Evolutionary conservation across 257 asterid genomes (phyloP), one percentile per base, ranked within the genome.

Genomic region (Nicotiana obtusifolia): DNA sequence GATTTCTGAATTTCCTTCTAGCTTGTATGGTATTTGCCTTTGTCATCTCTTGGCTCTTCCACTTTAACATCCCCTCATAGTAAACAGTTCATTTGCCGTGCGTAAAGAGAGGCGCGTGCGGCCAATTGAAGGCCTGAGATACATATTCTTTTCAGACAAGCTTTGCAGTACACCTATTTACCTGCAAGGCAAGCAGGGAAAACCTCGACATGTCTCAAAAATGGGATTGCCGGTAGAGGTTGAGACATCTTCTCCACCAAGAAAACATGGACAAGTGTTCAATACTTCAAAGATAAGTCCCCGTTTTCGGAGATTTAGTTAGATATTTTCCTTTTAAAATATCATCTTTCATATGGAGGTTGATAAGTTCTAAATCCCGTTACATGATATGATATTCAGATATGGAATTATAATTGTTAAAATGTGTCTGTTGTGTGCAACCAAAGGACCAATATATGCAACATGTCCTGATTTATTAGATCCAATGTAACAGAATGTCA

Each of bases 41-140:
- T 57, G 94, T 94, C 86, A 91, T 94, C 67, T 92, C 98, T 22
- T 94, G 98, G 98, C 97, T 94, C 66, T 94, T 94, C 87, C 98
- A 90, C 87, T 94, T 94, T 84, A 94, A 90, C 84, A 90, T 90
- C 69, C 97, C 93, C 9, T 90, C 97, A 0, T 92, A 88, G 88
- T 41, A 41, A 41, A 41, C 49, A 44, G 37, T 6, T 71, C 59
- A 44, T 44, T 17, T 44, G 54, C 7, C 11, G 2, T 44, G 78
- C 11, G 60, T 71, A 44, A 20, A 71, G 30, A 35, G 5, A 35
- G 31, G 30, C 56, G 56, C n/a, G 0, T 1, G 53, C 33, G 35
- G 52, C 3, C 60, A 52, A 10, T 17, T 54, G 22, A 54, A 54
- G 76, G n/a, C 53, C 76, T 67, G 49, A 19, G 17, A 68, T 37